Base-by-base conservation (phyloP, 306 rosid species). In the Prunus mongolica region DNA sequence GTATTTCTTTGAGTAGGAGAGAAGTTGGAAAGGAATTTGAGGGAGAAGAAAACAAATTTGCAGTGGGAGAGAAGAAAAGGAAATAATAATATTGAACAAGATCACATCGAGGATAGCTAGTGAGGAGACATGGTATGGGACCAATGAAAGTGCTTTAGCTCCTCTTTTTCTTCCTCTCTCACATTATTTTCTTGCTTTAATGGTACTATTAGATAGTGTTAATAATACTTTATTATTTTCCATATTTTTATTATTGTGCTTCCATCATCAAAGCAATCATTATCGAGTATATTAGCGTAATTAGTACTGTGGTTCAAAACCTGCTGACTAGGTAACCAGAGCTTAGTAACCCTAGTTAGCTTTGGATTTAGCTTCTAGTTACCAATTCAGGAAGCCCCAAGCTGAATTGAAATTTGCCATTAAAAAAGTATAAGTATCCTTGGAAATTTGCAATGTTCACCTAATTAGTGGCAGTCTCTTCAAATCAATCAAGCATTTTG, bases 51-150 rank as follows among this genome's bases (percentile, higher is more conserved):
- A 71, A 79, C 64, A 60, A 65, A 46, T 25, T 81, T 61, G 34
- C 19, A 70, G 67, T 54, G 71, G 79, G 50, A 73, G n/a, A 28
- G 64, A 52, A 52, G 65, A 51, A 52, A 62, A 65, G 13, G 14
- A 72, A 69, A 41, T 25, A 73, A 60, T 46, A 72, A 27, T 46
- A 28, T 45, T 45, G 50, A 65, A 63, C 56, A 52, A 61, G 62
- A 84, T 84, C 90, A 77, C 80, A 82, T 87, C 90, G 77, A 68
- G 27, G 77, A 57, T 76, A 56, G 61, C 54, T 63, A 72, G 67
- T 74, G 87, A 56, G 91, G 87, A 82, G 91, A 87, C 91, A 84
- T 84, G 80, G 51, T 63, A 80, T 84, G 86, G 91, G 87, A 67
- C 88, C 83, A 34, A 70, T 69, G 49, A 47, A 73, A 84, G 49